Percentiles rank a stretch among this genome's conserved stretches.
These are phyloP conservation scores for Ceriops zippeliana DNA, from an alignment of 345 rosid species.

Conservation along the genomic window DNA sequence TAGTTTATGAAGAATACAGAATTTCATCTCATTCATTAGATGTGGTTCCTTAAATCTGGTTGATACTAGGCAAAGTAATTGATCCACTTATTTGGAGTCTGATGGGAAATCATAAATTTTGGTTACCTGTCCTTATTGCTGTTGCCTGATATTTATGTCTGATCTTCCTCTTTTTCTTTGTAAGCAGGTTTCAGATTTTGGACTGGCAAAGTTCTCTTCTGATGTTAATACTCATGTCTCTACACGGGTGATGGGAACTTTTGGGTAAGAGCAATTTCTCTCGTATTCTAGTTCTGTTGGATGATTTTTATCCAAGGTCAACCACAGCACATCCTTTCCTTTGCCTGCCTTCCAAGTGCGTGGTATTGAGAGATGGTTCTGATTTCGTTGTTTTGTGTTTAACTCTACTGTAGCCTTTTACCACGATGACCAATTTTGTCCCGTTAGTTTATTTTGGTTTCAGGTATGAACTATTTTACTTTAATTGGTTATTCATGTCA, in stretches of 20 bases:
- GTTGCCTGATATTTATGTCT: neutral
- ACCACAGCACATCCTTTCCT: neutral
- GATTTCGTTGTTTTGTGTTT: too few species aligned
- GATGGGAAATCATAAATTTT: neutral
- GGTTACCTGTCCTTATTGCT: neutral
- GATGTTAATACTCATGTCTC: slow-evolving; percentile 88
- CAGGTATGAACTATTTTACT: too few species aligned
- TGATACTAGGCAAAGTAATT: neutral
- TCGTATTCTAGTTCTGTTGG: neutral
- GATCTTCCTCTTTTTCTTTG: slow-evolving; percentile 1
- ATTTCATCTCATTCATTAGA: neutral
- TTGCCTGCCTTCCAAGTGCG: neutral
- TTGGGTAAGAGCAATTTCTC: slow-evolving; percentile 54
- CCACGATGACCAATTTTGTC: neutral
- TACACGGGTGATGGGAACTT: slow-evolving; percentile 96
- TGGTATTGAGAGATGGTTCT: neutral
- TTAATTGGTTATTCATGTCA: neutral
- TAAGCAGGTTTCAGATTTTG: slow-evolving; percentile 90
- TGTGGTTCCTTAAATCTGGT: neutral
- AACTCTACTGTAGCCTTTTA: too few species aligned
- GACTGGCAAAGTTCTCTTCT: slow-evolving; percentile 76
- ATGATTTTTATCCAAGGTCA: slow-evolving; percentile 3
- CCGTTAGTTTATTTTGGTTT: too few species aligned
- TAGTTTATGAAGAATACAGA: neutral
- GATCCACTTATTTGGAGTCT: neutral